phyloP scores from a whole-genome alignment of 164 flowering plant species.

The Aristolochia californica region DNA sequence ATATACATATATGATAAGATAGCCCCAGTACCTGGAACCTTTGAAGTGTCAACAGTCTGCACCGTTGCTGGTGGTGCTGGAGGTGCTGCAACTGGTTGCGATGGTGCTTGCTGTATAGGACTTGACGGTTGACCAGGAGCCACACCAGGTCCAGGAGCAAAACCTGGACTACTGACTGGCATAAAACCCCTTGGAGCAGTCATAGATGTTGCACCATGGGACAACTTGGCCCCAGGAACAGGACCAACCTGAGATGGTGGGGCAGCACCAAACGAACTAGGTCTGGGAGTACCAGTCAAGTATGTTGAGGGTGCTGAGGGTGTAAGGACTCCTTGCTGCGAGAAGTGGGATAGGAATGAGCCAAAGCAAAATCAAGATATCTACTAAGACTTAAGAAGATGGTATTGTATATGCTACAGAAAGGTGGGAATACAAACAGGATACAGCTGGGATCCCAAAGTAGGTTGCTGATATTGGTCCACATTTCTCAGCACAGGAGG shows the following conservation, averaged over 20 bases:
- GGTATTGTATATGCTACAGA: background rate
- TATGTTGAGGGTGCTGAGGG: slow-evolving; percentile 31
- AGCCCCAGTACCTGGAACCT: slow-evolving; percentile 62
- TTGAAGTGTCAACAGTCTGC: slow-evolving; percentile 88
- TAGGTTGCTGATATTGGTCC: slow-evolving; percentile 82
- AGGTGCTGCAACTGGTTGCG: slow-evolving; percentile 38
- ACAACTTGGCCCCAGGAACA: slow-evolving; percentile 35
- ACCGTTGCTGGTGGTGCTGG: slow-evolving; percentile 87
- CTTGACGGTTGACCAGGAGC: slow-evolving; percentile 55
- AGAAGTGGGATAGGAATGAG: background rate
- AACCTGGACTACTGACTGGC: slow-evolving; percentile 47
- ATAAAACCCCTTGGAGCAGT: slow-evolving; percentile 44
- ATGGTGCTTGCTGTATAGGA: slow-evolving; percentile 40
- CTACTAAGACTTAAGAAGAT: background rate
- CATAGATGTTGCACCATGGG: slow-evolving; percentile 49
- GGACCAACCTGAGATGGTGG: slow-evolving; percentile 30
- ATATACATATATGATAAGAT: background rate
- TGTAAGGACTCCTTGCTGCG: slow-evolving; percentile 37
- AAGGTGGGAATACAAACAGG: slow-evolving; percentile 41
- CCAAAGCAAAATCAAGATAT: background rate
- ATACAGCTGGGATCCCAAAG: slow-evolving; percentile 75
- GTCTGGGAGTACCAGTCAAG: slow-evolving; percentile 33
- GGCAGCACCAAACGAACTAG: slow-evolving; percentile 32
- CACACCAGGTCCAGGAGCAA: slow-evolving; percentile 43
- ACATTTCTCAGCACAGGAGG: slow-evolving; percentile 49